phyloP scores from a whole-genome alignment of 1,139 yeast species.

The Suhomyces atakaporum region DNA sequence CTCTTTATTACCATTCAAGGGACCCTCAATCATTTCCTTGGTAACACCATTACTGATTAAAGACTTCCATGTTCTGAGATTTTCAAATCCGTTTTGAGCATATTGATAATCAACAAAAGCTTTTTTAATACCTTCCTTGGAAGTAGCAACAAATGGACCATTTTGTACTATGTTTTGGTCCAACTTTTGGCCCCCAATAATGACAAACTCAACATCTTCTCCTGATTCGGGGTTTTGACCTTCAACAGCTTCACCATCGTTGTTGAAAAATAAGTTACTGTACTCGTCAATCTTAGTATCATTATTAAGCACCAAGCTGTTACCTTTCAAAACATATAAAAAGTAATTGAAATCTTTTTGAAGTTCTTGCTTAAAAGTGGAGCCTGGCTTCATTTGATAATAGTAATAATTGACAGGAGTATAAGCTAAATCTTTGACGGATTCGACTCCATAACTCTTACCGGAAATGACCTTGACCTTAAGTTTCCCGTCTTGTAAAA shows the following conservation, averaged over 20 bases:
- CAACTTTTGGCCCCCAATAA: slow-evolving; percentile 76
- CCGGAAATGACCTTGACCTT: slow-evolving; percentile 78
- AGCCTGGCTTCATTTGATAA: slow-evolving; percentile 67
- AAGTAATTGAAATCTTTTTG: slow-evolving; percentile 70
- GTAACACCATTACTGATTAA: slow-evolving; percentile 65
- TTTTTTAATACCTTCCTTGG: slow-evolving; percentile 54
- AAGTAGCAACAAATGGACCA: slow-evolving; percentile 85
- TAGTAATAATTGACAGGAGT: slow-evolving; percentile 83
- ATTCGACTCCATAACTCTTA: slow-evolving; percentile 69
- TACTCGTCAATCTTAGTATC: slow-evolving; percentile 43
- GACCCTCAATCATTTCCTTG: slow-evolving; percentile 44
- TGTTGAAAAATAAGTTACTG: slow-evolving; percentile 63
- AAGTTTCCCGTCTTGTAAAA: slow-evolving; percentile 66
- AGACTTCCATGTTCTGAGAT: slow-evolving; percentile 66
- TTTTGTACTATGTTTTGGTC: slow-evolving; percentile 82
- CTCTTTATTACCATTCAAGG: slow-evolving; percentile 37
- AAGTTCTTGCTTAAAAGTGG: slow-evolving; percentile 61
- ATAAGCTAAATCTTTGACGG: slow-evolving; percentile 75
- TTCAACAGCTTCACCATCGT: slow-evolving; percentile 59
- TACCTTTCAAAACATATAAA: slow-evolving; percentile 68
- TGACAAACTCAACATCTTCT: slow-evolving; percentile 54
- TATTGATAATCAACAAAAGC: slow-evolving; percentile 72
- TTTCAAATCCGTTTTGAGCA: slow-evolving; percentile 73
- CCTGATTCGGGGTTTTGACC: slow-evolving; percentile 36
- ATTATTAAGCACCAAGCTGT: slow-evolving; percentile 49